These are phyloP conservation scores for Suaeda aralocaspica DNA, from an alignment of 148 eudicot species.

Conservation along the genomic window DNA sequence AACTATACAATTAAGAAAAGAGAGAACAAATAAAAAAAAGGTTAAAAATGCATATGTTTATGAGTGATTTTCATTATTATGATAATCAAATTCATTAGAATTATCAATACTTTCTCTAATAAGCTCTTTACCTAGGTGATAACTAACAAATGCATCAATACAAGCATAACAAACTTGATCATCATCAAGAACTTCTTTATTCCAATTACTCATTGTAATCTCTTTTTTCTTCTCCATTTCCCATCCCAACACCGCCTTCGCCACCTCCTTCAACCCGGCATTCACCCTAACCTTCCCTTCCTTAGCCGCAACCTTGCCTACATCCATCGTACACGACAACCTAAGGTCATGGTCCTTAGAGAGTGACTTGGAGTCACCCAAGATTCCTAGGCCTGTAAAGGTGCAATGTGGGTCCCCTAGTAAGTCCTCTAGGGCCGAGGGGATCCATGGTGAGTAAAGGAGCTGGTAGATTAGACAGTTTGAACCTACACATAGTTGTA, in stretches of 20 bases:
- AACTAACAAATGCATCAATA: slow-evolving; percentile 22
- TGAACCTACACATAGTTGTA: slow-evolving; percentile 24
- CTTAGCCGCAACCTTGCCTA: slow-evolving; percentile 15
- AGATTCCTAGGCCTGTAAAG: slow-evolving; percentile 36
- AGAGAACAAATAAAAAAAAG: too few species aligned
- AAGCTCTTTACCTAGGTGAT: slow-evolving; percentile 14
- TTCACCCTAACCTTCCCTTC: slow-evolving; percentile 8
- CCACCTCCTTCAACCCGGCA: slow-evolving; percentile 26
- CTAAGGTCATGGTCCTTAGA: slow-evolving; percentile 27
- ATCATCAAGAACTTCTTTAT: slow-evolving; percentile 9
- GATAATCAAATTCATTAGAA: background rate
- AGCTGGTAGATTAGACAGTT: slow-evolving; percentile 28
- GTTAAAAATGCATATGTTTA: too few species aligned
- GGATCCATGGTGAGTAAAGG: background rate
- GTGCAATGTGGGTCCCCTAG: slow-evolving; percentile 1
- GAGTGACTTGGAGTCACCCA: slow-evolving; percentile 31
- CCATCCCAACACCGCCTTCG: slow-evolving; percentile 24
- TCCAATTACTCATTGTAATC: slow-evolving; percentile 19
- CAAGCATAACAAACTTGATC: slow-evolving; percentile 20
- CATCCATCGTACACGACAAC: slow-evolving; percentile 1
- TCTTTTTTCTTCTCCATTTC: slow-evolving; percentile 20
- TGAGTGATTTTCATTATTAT: too few species aligned
- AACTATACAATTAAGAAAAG: too few species aligned
- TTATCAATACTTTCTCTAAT: background rate
- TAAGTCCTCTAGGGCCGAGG: background rate